Percentiles rank a stretch among this genome's conserved stretches.
phyloP scores from a whole-genome alignment of 2,329 filamentous ascomycete species.

The Berkeleyomyces basicola region DNA sequence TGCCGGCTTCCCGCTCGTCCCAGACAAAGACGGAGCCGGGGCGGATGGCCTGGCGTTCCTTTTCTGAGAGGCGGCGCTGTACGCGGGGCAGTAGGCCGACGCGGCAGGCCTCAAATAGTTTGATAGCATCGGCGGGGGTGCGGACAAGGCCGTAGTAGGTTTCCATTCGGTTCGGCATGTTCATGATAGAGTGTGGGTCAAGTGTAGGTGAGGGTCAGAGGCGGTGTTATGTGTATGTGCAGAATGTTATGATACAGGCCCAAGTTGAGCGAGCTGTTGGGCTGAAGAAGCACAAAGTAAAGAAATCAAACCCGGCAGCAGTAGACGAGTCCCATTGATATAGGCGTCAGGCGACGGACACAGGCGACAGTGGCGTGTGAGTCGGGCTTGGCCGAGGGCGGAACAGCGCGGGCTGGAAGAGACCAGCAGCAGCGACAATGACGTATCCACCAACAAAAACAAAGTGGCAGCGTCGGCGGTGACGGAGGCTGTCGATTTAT shows the following conservation, averaged over 20 bases:
- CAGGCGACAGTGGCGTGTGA: not conserved
- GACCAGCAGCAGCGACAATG: no score
- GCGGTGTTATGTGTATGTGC: not conserved
- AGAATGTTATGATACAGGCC: not conserved
- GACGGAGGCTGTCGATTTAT: no score
- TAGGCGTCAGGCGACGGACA: not conserved
- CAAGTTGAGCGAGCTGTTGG: no score
- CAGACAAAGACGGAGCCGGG: constrained; percentile 98
- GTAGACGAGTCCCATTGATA: not conserved
- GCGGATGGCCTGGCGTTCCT: constrained; percentile 88
- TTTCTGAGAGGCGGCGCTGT: constrained; percentile 83
- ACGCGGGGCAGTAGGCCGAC: constrained; percentile 80
- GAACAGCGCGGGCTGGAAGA: not conserved
- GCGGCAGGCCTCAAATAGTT: constrained; percentile 93
- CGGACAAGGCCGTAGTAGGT: constrained; percentile 91
- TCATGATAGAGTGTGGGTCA: not conserved
- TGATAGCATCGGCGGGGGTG: constrained; percentile 91
- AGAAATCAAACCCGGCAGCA: not conserved
- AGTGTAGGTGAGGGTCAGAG: not conserved
- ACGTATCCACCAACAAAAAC: no score
- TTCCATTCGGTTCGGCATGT: constrained; percentile 51
- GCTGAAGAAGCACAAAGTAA: not conserved
- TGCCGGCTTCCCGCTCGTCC: constrained; percentile 96
- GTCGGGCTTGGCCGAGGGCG: not conserved
- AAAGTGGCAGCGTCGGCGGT: no score